Conservation (phyloP, 495 filamentous ascomycete genomes). For the Penicillium desertorum region DNA sequence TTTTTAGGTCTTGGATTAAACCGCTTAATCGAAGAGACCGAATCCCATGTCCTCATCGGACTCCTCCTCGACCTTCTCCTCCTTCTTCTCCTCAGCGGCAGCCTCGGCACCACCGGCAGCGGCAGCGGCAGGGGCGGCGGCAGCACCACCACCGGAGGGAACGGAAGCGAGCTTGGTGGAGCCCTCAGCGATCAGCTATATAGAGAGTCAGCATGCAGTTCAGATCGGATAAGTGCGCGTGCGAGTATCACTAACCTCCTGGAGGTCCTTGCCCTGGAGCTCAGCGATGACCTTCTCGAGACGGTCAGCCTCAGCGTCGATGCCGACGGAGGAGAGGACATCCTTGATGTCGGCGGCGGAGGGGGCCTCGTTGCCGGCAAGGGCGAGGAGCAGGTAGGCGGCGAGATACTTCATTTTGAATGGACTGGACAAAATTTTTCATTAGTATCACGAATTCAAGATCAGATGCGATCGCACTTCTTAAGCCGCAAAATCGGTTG, state of each 20-base stretch:
- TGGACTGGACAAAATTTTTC: constrained; percentile 26
- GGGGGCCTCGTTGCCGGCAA: constrained; percentile 89
- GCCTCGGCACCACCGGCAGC: constrained; percentile 68
- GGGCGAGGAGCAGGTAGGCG: constrained; percentile 93
- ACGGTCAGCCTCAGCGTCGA: constrained; percentile 89
- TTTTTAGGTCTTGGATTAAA: constrained; percentile 28
- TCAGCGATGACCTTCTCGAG: constrained; percentile 81
- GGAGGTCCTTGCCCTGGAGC: constrained; percentile 96
- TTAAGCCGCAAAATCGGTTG: background rate
- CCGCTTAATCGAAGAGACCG: constrained; percentile 92
- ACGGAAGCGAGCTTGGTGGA: constrained; percentile 95
- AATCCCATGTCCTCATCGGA: constrained; percentile 99
- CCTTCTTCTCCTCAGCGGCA: constrained; percentile 67
- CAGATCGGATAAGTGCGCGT: background rate
- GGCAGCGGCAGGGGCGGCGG: constrained; percentile 60
- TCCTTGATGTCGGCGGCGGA: constrained; percentile 84
- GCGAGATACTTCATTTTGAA: constrained; percentile 99
- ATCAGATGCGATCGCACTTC: constrained; percentile 7
- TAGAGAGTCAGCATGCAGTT: constrained; percentile 22
- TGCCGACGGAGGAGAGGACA: constrained; percentile 91
- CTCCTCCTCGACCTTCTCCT: constrained; percentile 80
- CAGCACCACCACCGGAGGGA: constrained; percentile 83
- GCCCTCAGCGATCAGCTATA: constrained; percentile 88
- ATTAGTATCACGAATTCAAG: constrained; percentile 19
- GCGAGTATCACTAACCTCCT: constrained; percentile 65